Evolutionary conservation across 371 early-diverging fungal species (phyloP).

Genomic region (Mucor racemosus): DNA sequence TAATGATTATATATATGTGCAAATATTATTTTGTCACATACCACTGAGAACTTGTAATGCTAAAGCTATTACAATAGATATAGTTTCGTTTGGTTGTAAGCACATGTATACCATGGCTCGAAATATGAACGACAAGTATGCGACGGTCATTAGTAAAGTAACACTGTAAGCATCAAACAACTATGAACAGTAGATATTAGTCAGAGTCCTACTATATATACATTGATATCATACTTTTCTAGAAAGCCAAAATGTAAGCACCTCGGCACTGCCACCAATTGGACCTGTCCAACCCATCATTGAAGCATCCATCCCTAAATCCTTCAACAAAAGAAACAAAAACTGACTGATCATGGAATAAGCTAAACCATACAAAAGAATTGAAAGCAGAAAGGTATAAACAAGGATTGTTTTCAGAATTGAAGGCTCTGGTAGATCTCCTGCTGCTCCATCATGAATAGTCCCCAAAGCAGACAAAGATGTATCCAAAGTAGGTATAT

Average conservation of each 20-base stretch:
- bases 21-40: conserved; percentile 6
- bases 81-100: conserved; percentile 23
- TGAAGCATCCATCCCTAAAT: conserved; percentile 37
- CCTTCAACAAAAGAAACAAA: conserved; percentile 37
- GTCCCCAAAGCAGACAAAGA: conserved; percentile 40
- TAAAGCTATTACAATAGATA: conserved; percentile 33
- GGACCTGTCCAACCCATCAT: conserved; percentile 50
- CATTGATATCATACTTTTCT: conserved; percentile 14
- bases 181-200: not conserved
- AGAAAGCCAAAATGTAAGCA: conserved; percentile 40
- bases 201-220: not conserved
- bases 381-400: conserved; percentile 34
- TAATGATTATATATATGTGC: not conserved
- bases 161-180: conserved; percentile 38
- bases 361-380: conserved; percentile 37
- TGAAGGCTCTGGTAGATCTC: conserved; percentile 10
- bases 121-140: conserved; percentile 33
- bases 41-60: conserved; percentile 39
- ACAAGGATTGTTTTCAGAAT: conserved; percentile 23
- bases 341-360: conserved; percentile 48
- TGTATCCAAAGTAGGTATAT: conserved; percentile 45
- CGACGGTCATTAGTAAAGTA: conserved; percentile 29
- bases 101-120: conserved; percentile 37
- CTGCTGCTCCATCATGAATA: conserved; percentile 10
- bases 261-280: conserved; percentile 41